Conservation (phyloP, 208 protist species). For the Trypanosoma congolense region DNA sequence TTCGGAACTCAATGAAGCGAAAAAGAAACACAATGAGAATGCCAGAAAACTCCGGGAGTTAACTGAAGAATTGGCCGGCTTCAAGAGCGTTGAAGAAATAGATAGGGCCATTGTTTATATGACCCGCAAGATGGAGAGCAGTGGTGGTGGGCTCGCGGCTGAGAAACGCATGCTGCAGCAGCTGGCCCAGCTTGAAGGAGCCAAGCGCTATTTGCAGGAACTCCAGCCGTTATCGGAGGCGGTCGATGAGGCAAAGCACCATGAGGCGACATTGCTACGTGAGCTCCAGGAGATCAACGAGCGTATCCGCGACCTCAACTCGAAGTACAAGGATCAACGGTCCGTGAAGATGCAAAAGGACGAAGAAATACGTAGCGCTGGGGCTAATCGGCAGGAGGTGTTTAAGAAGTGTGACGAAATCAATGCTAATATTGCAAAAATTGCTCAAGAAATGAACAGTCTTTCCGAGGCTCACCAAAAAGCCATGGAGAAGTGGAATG, state of each 20-base stretch:
- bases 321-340: slow-evolving; percentile 41
- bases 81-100: slow-evolving; percentile 58
- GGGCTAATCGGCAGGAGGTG: slow-evolving; percentile 34
- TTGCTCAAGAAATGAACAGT: slow-evolving; percentile 53
- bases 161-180: slow-evolving; percentile 51
- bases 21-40: slow-evolving; percentile 48
- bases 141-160: slow-evolving; percentile 49
- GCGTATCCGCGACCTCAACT: slow-evolving; percentile 55
- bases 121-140: slow-evolving; percentile 76
- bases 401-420: slow-evolving; percentile 58
- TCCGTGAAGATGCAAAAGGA: slow-evolving; percentile 40
- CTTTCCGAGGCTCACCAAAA: slow-evolving; percentile 39
- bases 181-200: slow-evolving; percentile 59
- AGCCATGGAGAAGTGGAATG: slow-evolving; percentile 41
- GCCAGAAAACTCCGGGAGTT: slow-evolving; percentile 43
- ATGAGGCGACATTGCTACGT: slow-evolving; percentile 61
- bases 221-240: slow-evolving; percentile 63
- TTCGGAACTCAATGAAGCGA: slow-evolving; percentile 49
- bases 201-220: slow-evolving; percentile 58
- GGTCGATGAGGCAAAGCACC: slow-evolving; percentile 53
- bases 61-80: slow-evolving; percentile 54
- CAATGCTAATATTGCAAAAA: slow-evolving; percentile 24
- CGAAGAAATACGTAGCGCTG: slow-evolving; percentile 35
- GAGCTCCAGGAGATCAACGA: slow-evolving; percentile 76
- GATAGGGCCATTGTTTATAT: slow-evolving; percentile 64